phyloP scores from a whole-genome alignment of 495 filamentous ascomycete species.

The Choiromyces venosus region DNA sequence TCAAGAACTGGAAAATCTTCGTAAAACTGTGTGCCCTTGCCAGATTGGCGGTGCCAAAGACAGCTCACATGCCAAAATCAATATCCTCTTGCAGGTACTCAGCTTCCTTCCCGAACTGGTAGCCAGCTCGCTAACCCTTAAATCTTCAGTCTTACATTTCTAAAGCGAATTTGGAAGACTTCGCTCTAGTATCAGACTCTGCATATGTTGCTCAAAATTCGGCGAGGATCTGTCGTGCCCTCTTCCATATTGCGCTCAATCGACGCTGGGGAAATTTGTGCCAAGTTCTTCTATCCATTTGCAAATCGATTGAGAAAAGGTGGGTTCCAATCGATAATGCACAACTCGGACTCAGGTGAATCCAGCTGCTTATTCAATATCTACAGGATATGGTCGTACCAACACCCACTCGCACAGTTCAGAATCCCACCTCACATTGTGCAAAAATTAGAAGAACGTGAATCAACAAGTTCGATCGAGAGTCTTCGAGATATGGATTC shows the following conservation, averaged over 20 bases:
- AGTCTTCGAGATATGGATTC: slow-evolving; percentile 83
- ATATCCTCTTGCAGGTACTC: slow-evolving; percentile 61
- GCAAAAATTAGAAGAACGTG: slow-evolving; percentile 72
- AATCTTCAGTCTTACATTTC: slow-evolving; percentile 78
- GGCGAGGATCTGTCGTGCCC: slow-evolving; percentile 82
- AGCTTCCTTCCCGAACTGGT: not conserved
- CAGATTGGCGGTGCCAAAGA: slow-evolving; percentile 43
- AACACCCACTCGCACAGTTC: slow-evolving; percentile 94
- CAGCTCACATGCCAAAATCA: slow-evolving; percentile 76
- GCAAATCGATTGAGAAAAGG: slow-evolving; percentile 91
- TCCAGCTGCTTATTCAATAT: not conserved
- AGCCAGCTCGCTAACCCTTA: not conserved
- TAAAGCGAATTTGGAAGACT: slow-evolving; percentile 80
- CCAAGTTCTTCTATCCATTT: slow-evolving; percentile 76
- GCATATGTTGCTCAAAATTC: slow-evolving; percentile 95
- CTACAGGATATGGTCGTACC: slow-evolving; percentile 75
- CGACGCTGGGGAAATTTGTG: slow-evolving; percentile 92
- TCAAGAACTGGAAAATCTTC: slow-evolving; percentile 65
- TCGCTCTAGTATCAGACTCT: slow-evolving; percentile 81
- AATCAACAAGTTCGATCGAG: slow-evolving; percentile 67
- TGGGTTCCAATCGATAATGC: slow-evolving; percentile 7
- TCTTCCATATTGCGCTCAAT: slow-evolving; percentile 97
- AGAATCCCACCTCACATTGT: slow-evolving; percentile 79
- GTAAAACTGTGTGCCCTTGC: slow-evolving; percentile 60
- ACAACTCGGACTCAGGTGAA: not conserved